Percentiles rank a stretch among this genome's conserved stretches.
Conservation (phyloP, 2,329 filamentous ascomycete genomes). For the Colletotrichum aenigma region DNA sequence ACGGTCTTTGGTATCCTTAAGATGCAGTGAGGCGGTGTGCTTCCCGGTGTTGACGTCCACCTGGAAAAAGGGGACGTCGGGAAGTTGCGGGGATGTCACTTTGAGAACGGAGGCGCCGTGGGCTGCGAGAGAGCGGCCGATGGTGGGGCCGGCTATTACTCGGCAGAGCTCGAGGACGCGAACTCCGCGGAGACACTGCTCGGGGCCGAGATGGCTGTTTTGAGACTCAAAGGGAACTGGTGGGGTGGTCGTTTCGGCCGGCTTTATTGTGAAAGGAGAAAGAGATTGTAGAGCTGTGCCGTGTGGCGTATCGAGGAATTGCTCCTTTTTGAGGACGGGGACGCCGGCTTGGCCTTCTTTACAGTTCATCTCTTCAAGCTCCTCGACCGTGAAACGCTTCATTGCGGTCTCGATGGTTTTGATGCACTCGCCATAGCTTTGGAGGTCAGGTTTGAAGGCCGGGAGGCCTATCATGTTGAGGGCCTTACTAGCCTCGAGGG, state of each 20-base stretch:
- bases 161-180: constrained; percentile 72
- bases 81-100: constrained; percentile 63
- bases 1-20: constrained; percentile 53
- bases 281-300: constrained; percentile 37
- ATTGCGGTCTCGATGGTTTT: constrained; percentile 58
- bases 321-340: constrained; percentile 56
- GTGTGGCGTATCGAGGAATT: constrained; percentile 56
- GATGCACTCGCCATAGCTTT: constrained; percentile 57
- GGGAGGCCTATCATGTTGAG: constrained; percentile 69
- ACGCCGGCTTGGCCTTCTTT: constrained; percentile 58
- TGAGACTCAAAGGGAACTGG: constrained; percentile 37
- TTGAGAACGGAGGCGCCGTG: constrained; percentile 73
- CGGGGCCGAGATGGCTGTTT: constrained; percentile 19
- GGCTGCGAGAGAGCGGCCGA: constrained; percentile 68
- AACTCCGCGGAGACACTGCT: constrained; percentile 55
- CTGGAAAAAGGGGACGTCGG: constrained; percentile 69
- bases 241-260: constrained; percentile 47
- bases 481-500: constrained; percentile 66
- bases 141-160: constrained; percentile 70
- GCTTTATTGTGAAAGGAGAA: constrained; percentile 45
- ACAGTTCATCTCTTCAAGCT: constrained; percentile 58
- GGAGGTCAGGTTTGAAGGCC: constrained; percentile 60
- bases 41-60: constrained; percentile 70
- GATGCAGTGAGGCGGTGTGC: constrained; percentile 61
- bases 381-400: constrained; percentile 49